These are phyloP conservation scores for Wickerhamiella pararugosa DNA, from an alignment of 1,139 yeast species.

Conservation along the genomic window DNA sequence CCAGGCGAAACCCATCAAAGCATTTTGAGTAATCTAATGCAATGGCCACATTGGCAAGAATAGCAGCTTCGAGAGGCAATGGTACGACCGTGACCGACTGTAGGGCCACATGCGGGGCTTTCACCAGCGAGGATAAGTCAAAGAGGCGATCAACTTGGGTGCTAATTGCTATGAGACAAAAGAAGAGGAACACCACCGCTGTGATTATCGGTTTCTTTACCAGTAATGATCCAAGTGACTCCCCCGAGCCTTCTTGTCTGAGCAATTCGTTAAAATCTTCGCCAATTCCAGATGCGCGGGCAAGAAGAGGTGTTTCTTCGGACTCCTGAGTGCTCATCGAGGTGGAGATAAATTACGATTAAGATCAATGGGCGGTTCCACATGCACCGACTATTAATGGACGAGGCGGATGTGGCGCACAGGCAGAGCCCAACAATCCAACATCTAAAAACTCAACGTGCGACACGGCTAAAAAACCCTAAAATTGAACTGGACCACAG, in stretches of 20 bases:
- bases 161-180: constrained; percentile 7
- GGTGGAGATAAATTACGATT: no score
- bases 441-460: no score
- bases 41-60: no score
- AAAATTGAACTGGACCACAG: no score
- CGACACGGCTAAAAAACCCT: no score
- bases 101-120: neutral
- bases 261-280: constrained; percentile 14
- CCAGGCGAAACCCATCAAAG: no score
- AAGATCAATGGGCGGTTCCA: no score
- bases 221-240: constrained; percentile 8
- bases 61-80: neutral
- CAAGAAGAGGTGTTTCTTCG: constrained; percentile 9
- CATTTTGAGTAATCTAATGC: no score
- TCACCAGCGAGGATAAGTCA: neutral
- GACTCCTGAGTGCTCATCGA: no score
- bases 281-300: constrained; percentile 6
- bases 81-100: neutral
- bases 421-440: no score
- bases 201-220: constrained; percentile 12
- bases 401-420: no score
- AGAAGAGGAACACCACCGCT: constrained; percentile 11
- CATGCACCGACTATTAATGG: no score
- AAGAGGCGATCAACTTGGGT: neutral
- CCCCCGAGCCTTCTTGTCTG: constrained; percentile 10